These are phyloP conservation scores for Boletales sp. DNA, from an alignment of 768 basidiomycete species.

Conservation along the genomic window DNA sequence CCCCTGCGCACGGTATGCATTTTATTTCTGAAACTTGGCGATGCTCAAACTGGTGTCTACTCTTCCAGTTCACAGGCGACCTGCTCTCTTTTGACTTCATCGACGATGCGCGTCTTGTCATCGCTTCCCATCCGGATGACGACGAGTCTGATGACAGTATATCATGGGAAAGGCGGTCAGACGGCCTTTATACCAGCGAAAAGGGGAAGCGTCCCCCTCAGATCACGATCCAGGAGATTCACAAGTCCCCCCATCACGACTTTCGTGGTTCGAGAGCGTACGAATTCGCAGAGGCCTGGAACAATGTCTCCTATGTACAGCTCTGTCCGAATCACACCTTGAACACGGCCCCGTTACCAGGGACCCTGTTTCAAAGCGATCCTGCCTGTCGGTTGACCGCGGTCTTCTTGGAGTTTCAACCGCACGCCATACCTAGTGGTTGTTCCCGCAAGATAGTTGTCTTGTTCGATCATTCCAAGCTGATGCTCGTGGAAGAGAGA, in stretches of 20 bases:
- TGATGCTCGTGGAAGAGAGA: constrained; percentile 39
- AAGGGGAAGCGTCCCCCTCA: constrained; percentile 32
- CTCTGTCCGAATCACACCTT: constrained; percentile 49
- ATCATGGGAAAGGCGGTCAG: constrained; percentile 26
- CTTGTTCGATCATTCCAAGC: constrained; percentile 52
- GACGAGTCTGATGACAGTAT: constrained; percentile 30
- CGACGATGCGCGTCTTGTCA: constrained; percentile 22
- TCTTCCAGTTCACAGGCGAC: constrained; percentile 25
- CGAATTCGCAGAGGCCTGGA: constrained; percentile 56
- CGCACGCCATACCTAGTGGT: constrained; percentile 31
- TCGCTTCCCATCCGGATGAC: constrained; percentile 30
- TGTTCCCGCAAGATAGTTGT: constrained; percentile 44
- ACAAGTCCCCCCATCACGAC: constrained; percentile 5
- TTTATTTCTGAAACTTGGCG: neutral
- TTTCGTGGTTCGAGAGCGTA: constrained; percentile 31
- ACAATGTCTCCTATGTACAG: constrained; percentile 38
- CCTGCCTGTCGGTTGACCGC: constrained; percentile 48
- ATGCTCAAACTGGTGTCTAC: neutral
- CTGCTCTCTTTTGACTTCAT: constrained; percentile 30
- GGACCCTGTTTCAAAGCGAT: constrained; percentile 56
- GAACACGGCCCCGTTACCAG: constrained; percentile 34
- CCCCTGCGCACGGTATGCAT: constrained; percentile 25
- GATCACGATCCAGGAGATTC: constrained; percentile 23
- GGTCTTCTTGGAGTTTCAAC: constrained; percentile 40
- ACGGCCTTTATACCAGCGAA: constrained; percentile 30